Evolutionary conservation across 2,329 filamentous ascomycete genomes (phyloP), one percentile per base, ranked within the genome.

Genomic region (Pyrenochaeta sp.): DNA sequence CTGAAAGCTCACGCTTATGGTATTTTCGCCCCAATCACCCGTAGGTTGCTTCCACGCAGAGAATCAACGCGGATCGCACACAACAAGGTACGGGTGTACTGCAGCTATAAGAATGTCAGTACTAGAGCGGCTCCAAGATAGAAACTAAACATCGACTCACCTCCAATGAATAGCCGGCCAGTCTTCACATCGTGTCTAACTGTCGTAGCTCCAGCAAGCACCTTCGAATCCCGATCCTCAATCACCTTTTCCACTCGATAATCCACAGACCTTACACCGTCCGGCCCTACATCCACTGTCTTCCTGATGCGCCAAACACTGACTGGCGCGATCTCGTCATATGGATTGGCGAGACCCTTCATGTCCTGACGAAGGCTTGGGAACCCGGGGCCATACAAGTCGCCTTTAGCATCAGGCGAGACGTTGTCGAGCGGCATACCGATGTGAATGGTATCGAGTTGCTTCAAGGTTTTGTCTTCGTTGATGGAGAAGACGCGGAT

Each of bases 371-470:
- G 8, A 0, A 64, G 30, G 7, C 62, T 37, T 1, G 71, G 68
- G 27, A 73, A 68, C 0, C 65, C 69, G 5, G 71, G 50, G 1
- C 62, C 68, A 39, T 64, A 73, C 10, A 74, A 34, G 22, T 74
- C 69, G 5, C 71, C 72, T 1, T 65, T 65, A 1, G 61, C 66
- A 25, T 73, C 72, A 0, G 65, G 63, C 0, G 70, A 63, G 9
- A 74, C 57, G 40, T 73, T 74, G 25, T 74, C 69, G 2, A 73
- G 61, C 0, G 71, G 69, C 65, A 73, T 72, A 8, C 64, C 64
- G 0, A 67, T 53, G n/a, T 52, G 44, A 0, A 73, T 71, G 1
- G 51, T 67, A 25, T 73, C 68, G 40, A 73, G n/a, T 1, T 61
- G 54, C 1, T 56, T 52, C 2, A 74, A 54, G 1, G 58, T 67